phyloP scores from a whole-genome alignment of 129 eudicot species.

The Helianthus tuberosus region DNA sequence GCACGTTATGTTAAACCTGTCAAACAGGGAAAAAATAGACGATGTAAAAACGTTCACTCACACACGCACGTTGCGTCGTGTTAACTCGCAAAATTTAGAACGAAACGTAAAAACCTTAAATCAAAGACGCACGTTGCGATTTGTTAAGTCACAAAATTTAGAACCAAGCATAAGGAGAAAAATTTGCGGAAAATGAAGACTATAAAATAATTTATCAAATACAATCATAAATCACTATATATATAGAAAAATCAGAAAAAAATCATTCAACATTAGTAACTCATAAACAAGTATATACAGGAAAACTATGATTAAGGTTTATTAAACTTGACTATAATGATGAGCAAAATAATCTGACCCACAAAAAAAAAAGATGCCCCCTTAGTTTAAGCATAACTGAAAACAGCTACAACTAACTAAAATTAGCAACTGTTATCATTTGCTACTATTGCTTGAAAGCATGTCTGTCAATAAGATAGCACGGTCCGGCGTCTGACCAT shows the following conservation, averaged over 20 bases:
- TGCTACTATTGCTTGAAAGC: conserved; percentile 28
- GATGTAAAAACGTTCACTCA: no score
- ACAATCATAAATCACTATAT: not conserved
- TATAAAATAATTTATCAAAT: not conserved
- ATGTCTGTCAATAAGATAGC: conserved; percentile 57
- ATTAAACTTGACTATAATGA: conserved; percentile 18
- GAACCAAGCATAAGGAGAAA: no score
- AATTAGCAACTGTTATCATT: conserved; percentile 8
- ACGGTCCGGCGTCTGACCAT: conserved; percentile 40
- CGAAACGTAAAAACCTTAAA: no score
- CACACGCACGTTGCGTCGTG: no score
- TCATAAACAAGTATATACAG: not conserved
- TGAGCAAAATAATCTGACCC: conserved; percentile 2
- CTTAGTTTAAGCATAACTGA: conserved; percentile 11
- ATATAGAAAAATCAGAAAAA: not conserved
- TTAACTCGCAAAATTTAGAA: no score
- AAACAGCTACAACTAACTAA: no score
- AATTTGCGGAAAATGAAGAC: no score
- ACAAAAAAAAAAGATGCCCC: conserved; percentile 20
- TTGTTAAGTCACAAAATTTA: no score
- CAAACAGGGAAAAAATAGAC: no score
- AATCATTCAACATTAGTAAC: not conserved
- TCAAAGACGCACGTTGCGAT: no score
- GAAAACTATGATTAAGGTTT: conserved; percentile 8
- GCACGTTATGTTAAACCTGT: no score